phyloP scores from a whole-genome alignment of 805 yeast genomes.

The Yamadazyma takamatsuzukensis region DNA sequence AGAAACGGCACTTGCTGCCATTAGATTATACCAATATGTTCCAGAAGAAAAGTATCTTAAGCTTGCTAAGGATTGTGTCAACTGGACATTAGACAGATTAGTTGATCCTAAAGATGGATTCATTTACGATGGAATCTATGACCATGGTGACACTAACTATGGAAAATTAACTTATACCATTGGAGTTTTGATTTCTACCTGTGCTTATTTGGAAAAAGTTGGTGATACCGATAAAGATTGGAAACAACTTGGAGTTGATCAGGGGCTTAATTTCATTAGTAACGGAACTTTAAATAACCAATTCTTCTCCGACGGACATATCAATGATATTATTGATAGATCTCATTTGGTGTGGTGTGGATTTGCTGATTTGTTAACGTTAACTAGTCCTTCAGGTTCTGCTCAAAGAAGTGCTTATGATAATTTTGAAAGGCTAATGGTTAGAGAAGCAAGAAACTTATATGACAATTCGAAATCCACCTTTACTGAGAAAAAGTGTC shows the following conservation, averaged over 20 bases:
- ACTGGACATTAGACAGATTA: constrained; percentile 12
- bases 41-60: constrained; percentile 10
- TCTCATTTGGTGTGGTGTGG: constrained; percentile 24
- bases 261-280: constrained; percentile 15
- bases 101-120: constrained; percentile 14
- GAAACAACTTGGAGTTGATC: constrained; percentile 18
- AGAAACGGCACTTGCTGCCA: constrained; percentile 22
- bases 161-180: constrained; percentile 30
- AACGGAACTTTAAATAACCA: constrained; percentile 15
- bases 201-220: constrained; percentile 16
- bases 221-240: constrained; percentile 14
- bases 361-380: constrained; percentile 19
- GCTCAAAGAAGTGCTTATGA: constrained; percentile 17
- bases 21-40: constrained; percentile 11
- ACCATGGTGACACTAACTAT: constrained; percentile 15
- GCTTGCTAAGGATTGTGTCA: constrained; percentile 15
- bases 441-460: constrained; percentile 18
- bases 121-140: constrained; percentile 19
- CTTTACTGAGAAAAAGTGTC: constrained; percentile 8
- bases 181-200: constrained; percentile 22
- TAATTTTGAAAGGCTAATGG: constrained; percentile 14
- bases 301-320: constrained; percentile 16
- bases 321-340: constrained; percentile 24
- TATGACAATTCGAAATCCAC: constrained; percentile 11
- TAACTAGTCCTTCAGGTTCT: constrained; percentile 12